Base-by-base conservation (phyloP, 441 rosid genomes). In the Theobroma grandiflorum region DNA sequence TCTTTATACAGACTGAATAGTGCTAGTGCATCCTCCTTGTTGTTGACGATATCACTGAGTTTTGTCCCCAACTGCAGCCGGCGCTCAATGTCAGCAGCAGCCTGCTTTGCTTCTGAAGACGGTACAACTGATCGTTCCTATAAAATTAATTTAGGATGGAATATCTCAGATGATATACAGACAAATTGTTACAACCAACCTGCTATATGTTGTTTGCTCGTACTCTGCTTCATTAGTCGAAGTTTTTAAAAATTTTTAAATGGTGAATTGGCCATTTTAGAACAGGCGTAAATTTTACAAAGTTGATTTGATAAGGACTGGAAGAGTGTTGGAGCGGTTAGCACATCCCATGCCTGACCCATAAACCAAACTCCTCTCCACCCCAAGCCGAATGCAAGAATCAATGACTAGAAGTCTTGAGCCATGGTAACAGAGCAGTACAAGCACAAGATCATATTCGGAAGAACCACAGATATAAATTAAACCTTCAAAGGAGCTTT, bases 1-100 rank as follows among this genome's bases (percentile, higher is more conserved):
- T 94, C 76, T 40, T 81, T 84, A 80, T 95, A 96, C 62, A 96
- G 80, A 79, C 85, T 81, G 64, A 95, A 87, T 45, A 96, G 79
- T 64, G 98, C 92, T 73, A 86, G 37, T 26, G 89, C 97, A 79
- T 96, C 98, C 79, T 92, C 95, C 89, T 89, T 92, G 83, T 77
- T 91, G 82, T 78, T 89, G 69, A 91, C 84, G 61, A 95, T 84
- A 77, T 92, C 93, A 65, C 99, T 94, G 65, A 97, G 95, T 86
- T 88, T 95, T 57, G 97, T 88, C 15, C 98, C 97, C 77, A 97
- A 85, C 65, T 84, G 93, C 79, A 97, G 87, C 82, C 96, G 88
- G 14, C 43, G 72, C 84, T 88, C 95, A 43, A 95, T 96, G 76
- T 92, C 92, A 82, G 89, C 91, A 3, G 98, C 99, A 47, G 98